Base-by-base conservation (phyloP, 148 eudicot species). In the Hydrangea macrophylla region DNA sequence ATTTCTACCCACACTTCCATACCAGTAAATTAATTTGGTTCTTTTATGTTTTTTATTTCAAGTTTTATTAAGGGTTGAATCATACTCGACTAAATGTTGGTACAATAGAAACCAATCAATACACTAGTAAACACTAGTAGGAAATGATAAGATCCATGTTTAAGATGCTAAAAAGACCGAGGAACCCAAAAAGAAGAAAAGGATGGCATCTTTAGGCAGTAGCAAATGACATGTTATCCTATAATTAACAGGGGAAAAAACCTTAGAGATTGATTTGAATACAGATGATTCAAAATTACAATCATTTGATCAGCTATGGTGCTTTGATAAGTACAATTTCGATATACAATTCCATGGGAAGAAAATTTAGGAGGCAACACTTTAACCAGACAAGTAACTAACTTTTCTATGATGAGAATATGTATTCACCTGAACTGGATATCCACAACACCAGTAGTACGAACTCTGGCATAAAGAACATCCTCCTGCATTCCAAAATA, bases 401-500 rank as follows among this genome's bases (percentile, higher is more conserved):
- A 48, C n/a, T 48, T 48, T 11, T 15, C 17, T n/a, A 17, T 48
- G 53, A 3, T 17, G 22, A 2, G 2, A 48, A 48, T 48, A 48
- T 48, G 39, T 25, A 39, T 61, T 70, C 71, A 88, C 98, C 98
- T 94, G 81, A 94, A 90, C 73, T 94, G 98, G 73, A 94, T 94
- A 85, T 94, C 97, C 59, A 90, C 96, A 64, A 90, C 95, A 65
- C 96, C 98, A 44, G 96, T 88, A 44, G 98, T 94, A 44, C 97
- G 98, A 69, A 94, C 92, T 76, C 98, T 82, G 54, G 98, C 97
- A 80, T 83, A 79, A 69, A 94, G 96, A 73, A 94, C 90, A 81
- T 90, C 98, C 73, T 94, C 98, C 98, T 93, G 84, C 77, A 72
- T 48, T 61, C 32, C 59, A 51, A 71, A 65, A 54, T 18, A 70